Evolutionary conservation across 805 yeast species (phyloP), one percentile per base, ranked within the genome.

Genomic region (Yarrowia alimentaria): DNA sequence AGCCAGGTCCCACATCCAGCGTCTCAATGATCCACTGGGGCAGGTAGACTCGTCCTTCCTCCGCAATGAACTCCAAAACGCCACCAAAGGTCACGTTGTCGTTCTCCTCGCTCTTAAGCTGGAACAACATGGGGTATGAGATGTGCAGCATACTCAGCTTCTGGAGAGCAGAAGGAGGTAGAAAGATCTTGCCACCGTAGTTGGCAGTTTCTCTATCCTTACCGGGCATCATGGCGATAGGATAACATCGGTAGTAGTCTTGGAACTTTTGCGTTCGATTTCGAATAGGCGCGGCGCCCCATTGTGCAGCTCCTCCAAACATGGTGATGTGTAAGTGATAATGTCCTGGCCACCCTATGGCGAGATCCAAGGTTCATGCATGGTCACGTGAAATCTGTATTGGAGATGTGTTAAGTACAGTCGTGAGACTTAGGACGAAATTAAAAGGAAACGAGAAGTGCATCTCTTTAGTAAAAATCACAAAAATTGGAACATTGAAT

Each of bases 1-100:
- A 76, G 0, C 98, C 98, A 0, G 96, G 85, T 43, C 76, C 76
- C 6, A 85, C 68, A 25, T 73, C 72, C 29, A 93, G 68, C 0
- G 94, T 85, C 35, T 70, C 75, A 85, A 93, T 78, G 90, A 93
- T 90, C 99, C 99, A 93, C 59, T 86, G 88, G 0, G 99, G 99
- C 26, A 93, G 61, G 64, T 93, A 93, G 2, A 80, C 93, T 52
- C 99, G 75, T 13, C 99, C 99, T 70, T 93, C 99, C 63, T 93
- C 98, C 1, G 99, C 96, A 13, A 86, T 84, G 65, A 93, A 93
- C 68, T 93, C 99, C 55, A 93, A 70, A 21, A 93, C 99, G 62
- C 99, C 99, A 38, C 90, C 85, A 64, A 89, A 96, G 0, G 97
- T 87, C 6, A 64, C 70, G 24, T 72, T 64, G 14, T 67, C 73